Base-by-base conservation (phyloP, 1,139 yeast species). In the Suhomyces chickasaworum region DNA sequence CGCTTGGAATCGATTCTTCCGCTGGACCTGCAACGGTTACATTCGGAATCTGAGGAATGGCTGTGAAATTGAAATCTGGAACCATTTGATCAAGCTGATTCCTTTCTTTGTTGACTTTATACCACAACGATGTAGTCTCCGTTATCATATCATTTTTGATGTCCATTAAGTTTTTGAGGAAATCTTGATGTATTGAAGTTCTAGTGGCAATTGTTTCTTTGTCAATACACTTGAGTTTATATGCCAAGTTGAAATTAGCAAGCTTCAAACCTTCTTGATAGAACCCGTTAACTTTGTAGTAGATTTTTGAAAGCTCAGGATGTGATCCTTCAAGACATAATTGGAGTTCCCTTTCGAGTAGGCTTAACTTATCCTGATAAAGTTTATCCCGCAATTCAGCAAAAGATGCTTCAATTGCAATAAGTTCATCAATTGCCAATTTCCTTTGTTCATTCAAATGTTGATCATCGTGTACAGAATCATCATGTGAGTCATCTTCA, bases 241-340 rank as follows among this genome's bases (percentile, higher is more conserved):
- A 90, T 52, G 82, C 78, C 53, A 88, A 84, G 47, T 83, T 78
- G 54, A 81, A 77, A 55, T 84, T 79, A 29, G 95, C 90, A 48
- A 84, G 74, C 48, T 75, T 76, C 39, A 90, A 68, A 61, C 85
- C 85, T 48, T 81, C 84, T 57, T 86, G 88, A 50, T 88, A 80
- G 50, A 83, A 80, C 36, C 81, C 78, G 50, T 86, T 86, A 50
- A 91, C 84, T 63, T 84, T 86, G 50, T 80, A 80, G 60, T 88
- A 86, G 25, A 78, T 77, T 53, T 77, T 77, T n/a, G 80, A 64
- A 37, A 80, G 67, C 58, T 91, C 97, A 0, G 98, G 98, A 63
- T 93, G 99, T 18, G 91, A 81, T 6, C 97, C 97, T 55, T 86
- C 88, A 29, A 86, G 72, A 66, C 98, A 91, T 75, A 91, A 80